Conservation (phyloP, 106 monocot genomes). For the Xerophyta viscosa region DNA sequence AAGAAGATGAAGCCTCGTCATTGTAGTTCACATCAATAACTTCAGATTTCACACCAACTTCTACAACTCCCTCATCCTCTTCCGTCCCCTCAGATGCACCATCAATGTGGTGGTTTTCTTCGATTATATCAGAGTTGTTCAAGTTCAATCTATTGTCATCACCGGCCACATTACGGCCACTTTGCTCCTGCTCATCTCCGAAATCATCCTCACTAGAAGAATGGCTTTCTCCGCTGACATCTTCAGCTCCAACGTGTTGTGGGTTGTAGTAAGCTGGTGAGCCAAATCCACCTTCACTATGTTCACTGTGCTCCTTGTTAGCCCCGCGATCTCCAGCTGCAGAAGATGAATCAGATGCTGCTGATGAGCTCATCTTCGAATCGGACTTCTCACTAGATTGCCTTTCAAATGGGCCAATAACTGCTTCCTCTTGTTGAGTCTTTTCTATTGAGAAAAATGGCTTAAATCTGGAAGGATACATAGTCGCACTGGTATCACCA, state of each 20-base stretch:
- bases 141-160: not conserved
- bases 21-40: conserved; percentile 19
- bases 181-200: conserved; percentile 15
- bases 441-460: conserved; percentile 42
- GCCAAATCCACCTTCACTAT: conserved; percentile 1
- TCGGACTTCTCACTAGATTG: conserved; percentile 30
- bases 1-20: conserved; percentile 24
- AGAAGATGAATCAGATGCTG: conserved; percentile 25
- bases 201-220: conserved; percentile 20
- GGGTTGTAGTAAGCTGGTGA: not conserved
- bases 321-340: conserved; percentile 14
- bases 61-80: not conserved
- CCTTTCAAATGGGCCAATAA: conserved; percentile 6
- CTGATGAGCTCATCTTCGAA: conserved; percentile 16
- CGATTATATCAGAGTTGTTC: not conserved
- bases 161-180: not conserved
- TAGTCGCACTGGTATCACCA: conserved; percentile 20
- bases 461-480: conserved; percentile 14
- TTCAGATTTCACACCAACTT: not conserved
- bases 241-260: conserved; percentile 7
- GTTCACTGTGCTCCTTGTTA: conserved; percentile 15
- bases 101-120: not conserved
- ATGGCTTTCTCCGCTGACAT: conserved; percentile 8
- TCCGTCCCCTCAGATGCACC: conserved; percentile 1
- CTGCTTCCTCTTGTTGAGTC: conserved; percentile 9